Conservation (phyloP, 768 basidiomycete species). For the Amanita exitialis region DNA sequence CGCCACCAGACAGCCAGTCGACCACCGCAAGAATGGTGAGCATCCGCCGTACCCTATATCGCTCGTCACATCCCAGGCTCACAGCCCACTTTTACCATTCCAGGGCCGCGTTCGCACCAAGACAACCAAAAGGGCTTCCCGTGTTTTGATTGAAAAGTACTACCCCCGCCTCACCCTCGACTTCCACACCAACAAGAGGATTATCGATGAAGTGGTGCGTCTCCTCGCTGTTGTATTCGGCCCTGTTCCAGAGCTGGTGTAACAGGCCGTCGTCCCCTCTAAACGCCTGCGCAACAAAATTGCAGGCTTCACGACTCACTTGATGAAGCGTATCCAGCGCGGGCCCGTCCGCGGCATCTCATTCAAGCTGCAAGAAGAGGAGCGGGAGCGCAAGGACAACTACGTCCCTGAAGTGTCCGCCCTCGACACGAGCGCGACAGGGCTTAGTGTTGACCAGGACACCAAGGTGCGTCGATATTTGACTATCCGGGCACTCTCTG, state of each 20-base stretch:
- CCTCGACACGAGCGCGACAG: conserved; percentile 65
- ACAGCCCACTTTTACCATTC: conserved; percentile 9
- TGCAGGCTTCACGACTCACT: conserved; percentile 97
- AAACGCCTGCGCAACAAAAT: conserved; percentile 99
- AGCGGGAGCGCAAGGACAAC: conserved; percentile 98
- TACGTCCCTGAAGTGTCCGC: conserved; percentile 98
- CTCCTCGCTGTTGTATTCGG: not conserved
- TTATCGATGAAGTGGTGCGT: conserved; percentile 91
- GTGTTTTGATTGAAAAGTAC: conserved; percentile 99
- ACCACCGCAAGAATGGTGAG: conserved; percentile 44
- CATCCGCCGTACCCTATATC: not conserved
- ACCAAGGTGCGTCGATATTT: conserved; percentile 64
- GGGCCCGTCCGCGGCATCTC: conserved; percentile 99
- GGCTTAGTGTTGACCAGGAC: conserved; percentile 83
- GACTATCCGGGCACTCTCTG: not conserved
- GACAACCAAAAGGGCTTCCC: conserved; percentile 98
- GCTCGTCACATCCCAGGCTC: no score
- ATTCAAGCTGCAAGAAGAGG: conserved; percentile 99
- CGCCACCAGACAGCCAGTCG: conserved; percentile 10
- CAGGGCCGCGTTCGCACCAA: conserved; percentile 99
- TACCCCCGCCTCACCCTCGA: conserved; percentile 99
- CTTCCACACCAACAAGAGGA: conserved; percentile 99
- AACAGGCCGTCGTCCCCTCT: conserved; percentile 85
- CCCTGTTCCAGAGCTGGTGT: not conserved
- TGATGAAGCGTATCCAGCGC: conserved; percentile 99